phyloP scores from a whole-genome alignment of 176 grass and related monocot genomes.

The Cenchrus americanus region DNA sequence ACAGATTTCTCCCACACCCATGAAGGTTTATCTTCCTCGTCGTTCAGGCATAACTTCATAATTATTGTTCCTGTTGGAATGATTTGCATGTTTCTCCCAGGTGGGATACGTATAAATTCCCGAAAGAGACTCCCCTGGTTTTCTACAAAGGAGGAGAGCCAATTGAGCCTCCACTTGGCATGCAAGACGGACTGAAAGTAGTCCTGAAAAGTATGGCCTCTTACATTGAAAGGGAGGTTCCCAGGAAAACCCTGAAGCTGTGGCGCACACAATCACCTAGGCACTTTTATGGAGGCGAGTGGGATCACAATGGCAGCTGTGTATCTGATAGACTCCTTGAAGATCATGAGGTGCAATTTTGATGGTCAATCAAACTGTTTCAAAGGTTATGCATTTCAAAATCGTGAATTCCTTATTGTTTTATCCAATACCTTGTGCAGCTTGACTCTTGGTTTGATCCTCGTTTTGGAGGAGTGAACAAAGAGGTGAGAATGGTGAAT shows the following conservation, averaged over 20 bases:
- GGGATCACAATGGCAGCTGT: conserved; percentile 91
- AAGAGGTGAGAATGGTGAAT: conserved; percentile 68
- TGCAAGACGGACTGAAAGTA: conserved; percentile 65
- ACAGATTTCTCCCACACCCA: background rate
- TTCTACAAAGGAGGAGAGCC: conserved; percentile 82
- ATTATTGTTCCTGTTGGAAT: conserved; percentile 16
- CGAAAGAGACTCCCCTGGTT: conserved; percentile 77
- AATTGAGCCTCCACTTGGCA: conserved; percentile 69
- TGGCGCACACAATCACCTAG: conserved; percentile 90
- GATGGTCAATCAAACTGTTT: background rate
- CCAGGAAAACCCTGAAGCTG: conserved; percentile 69
- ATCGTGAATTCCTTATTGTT: background rate
- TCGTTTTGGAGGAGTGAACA: conserved; percentile 69
- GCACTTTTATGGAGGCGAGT: conserved; percentile 91
- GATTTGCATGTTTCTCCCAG: conserved; percentile 33
- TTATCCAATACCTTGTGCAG: conserved; percentile 43
- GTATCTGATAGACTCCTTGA: conserved; percentile 64
- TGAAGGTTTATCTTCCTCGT: background rate
- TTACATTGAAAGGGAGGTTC: conserved; percentile 81
- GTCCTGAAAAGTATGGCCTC: conserved; percentile 78
- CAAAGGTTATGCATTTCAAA: background rate
- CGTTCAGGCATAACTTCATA: background rate
- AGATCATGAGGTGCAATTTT: conserved; percentile 62
- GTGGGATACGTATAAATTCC: conserved; percentile 93
- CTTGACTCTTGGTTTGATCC: conserved; percentile 83